These are phyloP conservation scores for Papiliotrema laurentii DNA, from an alignment of 1,284 basidiomycete genomes.

Conservation along the genomic window DNA sequence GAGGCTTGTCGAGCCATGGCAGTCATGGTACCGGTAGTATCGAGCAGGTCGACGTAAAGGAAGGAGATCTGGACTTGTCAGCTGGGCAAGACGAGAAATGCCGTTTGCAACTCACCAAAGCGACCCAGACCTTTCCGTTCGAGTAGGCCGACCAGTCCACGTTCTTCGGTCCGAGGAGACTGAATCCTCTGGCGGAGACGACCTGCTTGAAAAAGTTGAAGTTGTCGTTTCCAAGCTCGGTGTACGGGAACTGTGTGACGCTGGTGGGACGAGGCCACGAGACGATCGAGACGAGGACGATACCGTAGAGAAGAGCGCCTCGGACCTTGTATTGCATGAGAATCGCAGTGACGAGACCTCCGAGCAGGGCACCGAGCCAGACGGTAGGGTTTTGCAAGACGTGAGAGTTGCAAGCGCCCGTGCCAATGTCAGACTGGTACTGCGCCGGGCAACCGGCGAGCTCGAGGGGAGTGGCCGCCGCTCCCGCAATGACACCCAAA, in stretches of 20 bases:
- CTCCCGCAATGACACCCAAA: conserved; percentile 71
- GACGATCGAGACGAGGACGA: conserved; percentile 78
- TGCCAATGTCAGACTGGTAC: conserved; percentile 27
- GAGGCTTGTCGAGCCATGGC: conserved; percentile 92
- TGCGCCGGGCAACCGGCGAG: conserved; percentile 70
- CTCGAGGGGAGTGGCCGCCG: conserved; percentile 66
- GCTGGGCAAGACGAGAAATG: background rate
- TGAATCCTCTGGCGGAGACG: conserved; percentile 58
- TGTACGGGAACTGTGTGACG: conserved; percentile 81
- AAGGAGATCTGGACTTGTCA: conserved; percentile 51
- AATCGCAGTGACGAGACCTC: conserved; percentile 74
- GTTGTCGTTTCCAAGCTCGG: conserved; percentile 60
- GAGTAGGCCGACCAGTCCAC: conserved; percentile 47
- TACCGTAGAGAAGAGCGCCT: conserved; percentile 47
- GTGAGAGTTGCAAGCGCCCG: conserved; percentile 60
- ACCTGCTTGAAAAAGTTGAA: conserved; percentile 87
- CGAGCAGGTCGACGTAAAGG: conserved; percentile 82
- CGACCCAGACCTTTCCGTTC: conserved; percentile 78
- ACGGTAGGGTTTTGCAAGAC: conserved; percentile 70
- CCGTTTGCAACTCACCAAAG: conserved; percentile 57
- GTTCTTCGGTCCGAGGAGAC: conserved; percentile 39
- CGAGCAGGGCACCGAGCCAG: conserved; percentile 85
- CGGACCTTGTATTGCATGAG: conserved; percentile 81
- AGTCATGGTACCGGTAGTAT: conserved; percentile 70
- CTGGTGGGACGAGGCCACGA: conserved; percentile 78